Conservation (phyloP, 768 basidiomycete genomes). For the Leccinum broughii region DNA sequence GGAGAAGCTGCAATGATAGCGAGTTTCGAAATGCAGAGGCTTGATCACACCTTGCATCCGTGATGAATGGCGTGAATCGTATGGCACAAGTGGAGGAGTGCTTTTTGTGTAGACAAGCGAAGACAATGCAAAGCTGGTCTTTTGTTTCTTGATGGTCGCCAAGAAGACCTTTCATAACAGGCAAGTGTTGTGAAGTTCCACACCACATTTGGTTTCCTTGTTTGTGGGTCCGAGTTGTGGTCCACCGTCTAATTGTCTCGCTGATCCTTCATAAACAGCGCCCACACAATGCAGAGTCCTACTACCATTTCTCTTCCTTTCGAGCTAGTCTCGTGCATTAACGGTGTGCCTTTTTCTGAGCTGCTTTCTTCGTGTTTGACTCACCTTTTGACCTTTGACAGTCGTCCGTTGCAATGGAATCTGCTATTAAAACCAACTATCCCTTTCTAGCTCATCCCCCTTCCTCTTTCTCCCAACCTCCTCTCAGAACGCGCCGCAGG, state of each 20-base stretch:
- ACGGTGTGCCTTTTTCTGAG: conserved; percentile 3
- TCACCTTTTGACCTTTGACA: conserved; percentile 7
- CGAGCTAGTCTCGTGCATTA: not conserved
- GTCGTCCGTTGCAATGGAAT: conserved; percentile 16
- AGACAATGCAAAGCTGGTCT: not conserved
- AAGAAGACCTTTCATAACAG: conserved; percentile 11
- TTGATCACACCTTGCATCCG: not conserved
- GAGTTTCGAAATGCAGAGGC: too few relatives aligned
- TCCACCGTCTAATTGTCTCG: conserved; percentile 21
- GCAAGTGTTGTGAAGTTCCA: conserved; percentile 27
- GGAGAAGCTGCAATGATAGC: not conserved
- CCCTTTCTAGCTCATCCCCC: conserved; percentile 46
- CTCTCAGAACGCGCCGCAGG: conserved; percentile 24
- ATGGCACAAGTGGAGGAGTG: too few relatives aligned
- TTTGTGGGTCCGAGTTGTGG: conserved; percentile 20
- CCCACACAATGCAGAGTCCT: not conserved
- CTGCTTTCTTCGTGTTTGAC: conserved; percentile 3
- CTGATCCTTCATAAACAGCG: conserved; percentile 16
- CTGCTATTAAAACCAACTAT: conserved; percentile 29
- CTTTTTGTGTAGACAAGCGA: not conserved
- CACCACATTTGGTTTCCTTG: conserved; percentile 10
- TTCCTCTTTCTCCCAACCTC: conserved; percentile 34
- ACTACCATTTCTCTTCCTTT: not conserved
- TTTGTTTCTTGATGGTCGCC: not conserved
- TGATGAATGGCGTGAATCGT: not conserved